Evolutionary conservation across 225 moss, liverwort and hornwort genomes (phyloP).

Genomic region (Rhytidiadelphus loreus): DNA sequence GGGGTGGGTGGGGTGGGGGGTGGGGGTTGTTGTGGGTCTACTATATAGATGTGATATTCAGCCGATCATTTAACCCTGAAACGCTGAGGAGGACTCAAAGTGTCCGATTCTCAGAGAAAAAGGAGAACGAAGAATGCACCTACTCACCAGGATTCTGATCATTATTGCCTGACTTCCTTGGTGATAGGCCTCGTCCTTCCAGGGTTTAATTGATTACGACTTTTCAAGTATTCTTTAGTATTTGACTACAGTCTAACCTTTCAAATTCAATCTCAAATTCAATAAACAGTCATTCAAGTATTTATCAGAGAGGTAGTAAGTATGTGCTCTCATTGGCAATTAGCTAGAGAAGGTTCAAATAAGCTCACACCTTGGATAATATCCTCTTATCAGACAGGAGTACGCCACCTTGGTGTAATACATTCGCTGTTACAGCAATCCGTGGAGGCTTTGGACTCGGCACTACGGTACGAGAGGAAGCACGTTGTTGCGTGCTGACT

Average conservation of each 20-base stretch:
- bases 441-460: constrained; percentile 30
- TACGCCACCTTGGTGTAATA: background rate
- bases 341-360: background rate
- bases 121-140: background rate
- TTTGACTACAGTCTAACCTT: background rate
- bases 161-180: background rate
- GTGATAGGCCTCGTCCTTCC: background rate
- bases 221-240: background rate
- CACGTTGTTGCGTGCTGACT: constrained; percentile 14
- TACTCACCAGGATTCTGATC: background rate
- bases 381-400: background rate
- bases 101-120: background rate
- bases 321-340: background rate
- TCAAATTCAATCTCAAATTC: background rate
- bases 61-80: background rate
- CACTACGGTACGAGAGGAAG: constrained; percentile 14
- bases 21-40: background rate
- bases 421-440: background rate
- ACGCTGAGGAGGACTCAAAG: background rate
- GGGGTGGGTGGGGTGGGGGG: background rate
- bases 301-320: background rate
- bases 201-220: too few species aligned
- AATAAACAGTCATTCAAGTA: background rate
- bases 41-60: background rate
- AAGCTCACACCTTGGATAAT: background rate